Base-by-base conservation (phyloP, 2,329 filamentous ascomycete species). In the Volutella citrinella region DNA sequence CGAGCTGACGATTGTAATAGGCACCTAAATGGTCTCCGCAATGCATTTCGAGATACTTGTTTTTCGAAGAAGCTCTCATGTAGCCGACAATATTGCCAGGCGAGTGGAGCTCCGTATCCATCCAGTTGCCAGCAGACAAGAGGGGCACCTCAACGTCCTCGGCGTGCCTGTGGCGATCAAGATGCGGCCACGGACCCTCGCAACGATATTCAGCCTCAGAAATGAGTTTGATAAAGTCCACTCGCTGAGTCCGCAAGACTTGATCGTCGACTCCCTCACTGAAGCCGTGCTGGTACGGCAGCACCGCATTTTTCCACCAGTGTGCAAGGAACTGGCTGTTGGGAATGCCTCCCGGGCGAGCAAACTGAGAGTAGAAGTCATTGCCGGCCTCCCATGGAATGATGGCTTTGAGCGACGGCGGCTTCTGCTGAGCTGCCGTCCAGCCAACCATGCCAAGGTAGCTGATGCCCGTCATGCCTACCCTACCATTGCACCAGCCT, bases 1-100 rank as follows among this genome's bases (percentile, higher is more conserved):
- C 29, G 19, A 32, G 34, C 11, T 32, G 24, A 10, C 23, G 19
- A 12, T 37, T 30, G 13, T 32, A 37, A 14, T 27, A 32, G 11
- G 29, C 29, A 7, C 14, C 30, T 7, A 37, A 24, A 17, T 37
- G 34, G 10, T 37, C 32, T 19, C 34, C 30, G 3, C 29, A 32
- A 18, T 37, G 34, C 30, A 37, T 37, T 20, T 37, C 34, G 5
- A 37, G 34, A 29, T 30, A 37, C 24, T 37, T 32, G 16, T 37
- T 19, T 19, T 37, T 27, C n/a, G 34, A 37, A 7, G 34, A 32
- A 13, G 32, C 24, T 5, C 24, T 14, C 7, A 32, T 37, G 13
- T 27, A 32, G 1, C 29, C 34, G 18, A 23, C n/a, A 13, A 37
- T 37, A 17, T 37, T 37, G 9, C 34, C 30, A 5, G 30, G 27